A percentile compares a stretch with the other conserved stretches of the same genome.
These are phyloP conservation scores for Corymbia calophylla DNA, from an alignment of 441 rosid species.

Conservation along the genomic window DNA sequence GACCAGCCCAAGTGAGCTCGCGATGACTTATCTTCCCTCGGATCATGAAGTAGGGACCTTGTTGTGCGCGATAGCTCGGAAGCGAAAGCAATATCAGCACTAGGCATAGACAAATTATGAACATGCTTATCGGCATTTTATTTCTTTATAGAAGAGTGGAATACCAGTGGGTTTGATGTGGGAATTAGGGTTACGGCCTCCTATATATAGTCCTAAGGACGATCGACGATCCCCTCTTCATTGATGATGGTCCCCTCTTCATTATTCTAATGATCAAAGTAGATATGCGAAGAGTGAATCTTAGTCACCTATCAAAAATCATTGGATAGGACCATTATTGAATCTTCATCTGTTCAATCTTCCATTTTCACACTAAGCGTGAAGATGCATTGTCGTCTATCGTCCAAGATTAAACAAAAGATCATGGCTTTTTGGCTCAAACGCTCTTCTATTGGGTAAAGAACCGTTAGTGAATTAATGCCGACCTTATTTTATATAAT, in stretches of 20 bases:
- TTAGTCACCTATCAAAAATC: neutral
- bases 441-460: neutral
- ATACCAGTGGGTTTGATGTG: neutral
- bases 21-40: neutral
- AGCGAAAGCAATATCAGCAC: neutral
- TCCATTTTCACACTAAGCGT: neutral
- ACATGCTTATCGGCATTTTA: neutral
- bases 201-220: neutral
- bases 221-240: neutral
- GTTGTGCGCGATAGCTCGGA: neutral
- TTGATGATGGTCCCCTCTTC: neutral
- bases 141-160: neutral
- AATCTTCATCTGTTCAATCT: neutral
- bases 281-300: neutral
- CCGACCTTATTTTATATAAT: neutral
- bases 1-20: constrained; percentile 19
- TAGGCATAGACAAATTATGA: neutral
- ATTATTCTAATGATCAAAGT: neutral
- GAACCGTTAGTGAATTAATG: neutral
- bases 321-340: neutral
- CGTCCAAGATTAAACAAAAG: neutral
- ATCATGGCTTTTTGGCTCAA: neutral
- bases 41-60: neutral
- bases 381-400: neutral
- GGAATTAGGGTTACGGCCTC: neutral